Conservation (phyloP, 805 yeast genomes). For the Nematodospora valgi region DNA sequence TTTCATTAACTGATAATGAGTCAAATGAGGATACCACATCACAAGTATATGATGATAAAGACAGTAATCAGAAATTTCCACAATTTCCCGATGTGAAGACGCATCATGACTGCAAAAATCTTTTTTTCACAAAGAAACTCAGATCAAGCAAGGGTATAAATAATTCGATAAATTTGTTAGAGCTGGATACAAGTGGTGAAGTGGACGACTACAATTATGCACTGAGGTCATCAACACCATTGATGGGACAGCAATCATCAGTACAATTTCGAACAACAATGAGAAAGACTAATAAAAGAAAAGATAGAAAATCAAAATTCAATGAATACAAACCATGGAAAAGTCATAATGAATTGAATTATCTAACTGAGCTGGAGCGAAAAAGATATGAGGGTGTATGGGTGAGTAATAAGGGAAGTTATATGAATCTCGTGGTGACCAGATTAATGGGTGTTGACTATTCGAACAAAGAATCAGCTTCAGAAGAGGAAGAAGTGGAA, state of each 20-base stretch:
- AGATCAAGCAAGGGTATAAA: slow-evolving; percentile 14
- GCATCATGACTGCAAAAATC: slow-evolving; percentile 2
- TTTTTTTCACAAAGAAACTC: slow-evolving; percentile 17
- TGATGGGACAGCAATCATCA: slow-evolving; percentile 15
- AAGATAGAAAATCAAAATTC: slow-evolving; percentile 46
- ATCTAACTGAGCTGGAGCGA: slow-evolving; percentile 59
- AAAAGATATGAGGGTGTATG: slow-evolving; percentile 92
- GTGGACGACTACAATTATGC: neutral
- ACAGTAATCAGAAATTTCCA: slow-evolving; percentile 20
- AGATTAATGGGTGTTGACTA: slow-evolving; percentile 27
- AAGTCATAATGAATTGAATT: slow-evolving; percentile 60
- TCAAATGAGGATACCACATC: neutral
- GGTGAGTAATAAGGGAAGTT: slow-evolving; percentile 80
- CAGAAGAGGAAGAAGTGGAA: slow-evolving; percentile 14
- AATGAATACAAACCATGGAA: slow-evolving; percentile 95
- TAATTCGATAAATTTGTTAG: slow-evolving; percentile 10
- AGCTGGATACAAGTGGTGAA: slow-evolving; percentile 10
- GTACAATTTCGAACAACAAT: slow-evolving; percentile 51
- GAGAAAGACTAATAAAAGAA: slow-evolving; percentile 41
- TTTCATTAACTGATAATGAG: neutral
- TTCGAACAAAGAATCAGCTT: neutral
- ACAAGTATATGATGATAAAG: too few species aligned
- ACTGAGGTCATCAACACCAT: neutral
- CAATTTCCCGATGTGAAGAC: slow-evolving; percentile 28
- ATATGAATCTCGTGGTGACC: slow-evolving; percentile 40